These are phyloP conservation scores for Malus sylvestris DNA, from an alignment of 306 rosid species.

Conservation along the genomic window DNA sequence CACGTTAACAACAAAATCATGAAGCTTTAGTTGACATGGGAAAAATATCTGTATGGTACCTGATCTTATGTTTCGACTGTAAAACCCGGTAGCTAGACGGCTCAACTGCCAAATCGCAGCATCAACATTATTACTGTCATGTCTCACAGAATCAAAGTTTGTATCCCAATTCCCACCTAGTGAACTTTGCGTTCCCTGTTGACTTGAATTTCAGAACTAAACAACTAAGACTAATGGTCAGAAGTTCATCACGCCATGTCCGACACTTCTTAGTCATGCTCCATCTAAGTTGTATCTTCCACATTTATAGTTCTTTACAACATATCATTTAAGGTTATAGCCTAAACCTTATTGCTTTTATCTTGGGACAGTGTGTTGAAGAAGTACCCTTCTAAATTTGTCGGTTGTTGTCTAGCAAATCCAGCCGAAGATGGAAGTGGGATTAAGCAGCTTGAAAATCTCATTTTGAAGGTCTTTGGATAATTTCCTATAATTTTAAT, in stretches of 20 bases:
- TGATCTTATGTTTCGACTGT: neutral
- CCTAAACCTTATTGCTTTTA: neutral
- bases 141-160: neutral
- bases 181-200: neutral
- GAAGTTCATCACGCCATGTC: neutral
- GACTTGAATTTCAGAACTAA: neutral
- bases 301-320: neutral
- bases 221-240: neutral
- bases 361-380: constrained; percentile 57
- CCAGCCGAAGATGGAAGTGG: constrained; percentile 83
- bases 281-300: too few relatives aligned
- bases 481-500: neutral
- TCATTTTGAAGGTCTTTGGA: constrained; percentile 52
- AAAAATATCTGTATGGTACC: neutral
- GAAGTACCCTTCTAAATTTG: constrained; percentile 70
- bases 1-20: constrained; percentile 3
- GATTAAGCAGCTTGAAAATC: constrained; percentile 60
- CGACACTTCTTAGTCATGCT: neutral
- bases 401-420: constrained; percentile 92
- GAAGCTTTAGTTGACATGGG: constrained; percentile 1
- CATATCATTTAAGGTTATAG: neutral
- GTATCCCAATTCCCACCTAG: neutral
- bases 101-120: neutral
- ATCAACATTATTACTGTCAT: neutral
- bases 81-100: constrained; percentile 1